A percentile compares a stretch with the other conserved stretches of the same genome.
Conservation (phyloP, 1,284 basidiomycete species). For the Naganishia albida region DNA sequence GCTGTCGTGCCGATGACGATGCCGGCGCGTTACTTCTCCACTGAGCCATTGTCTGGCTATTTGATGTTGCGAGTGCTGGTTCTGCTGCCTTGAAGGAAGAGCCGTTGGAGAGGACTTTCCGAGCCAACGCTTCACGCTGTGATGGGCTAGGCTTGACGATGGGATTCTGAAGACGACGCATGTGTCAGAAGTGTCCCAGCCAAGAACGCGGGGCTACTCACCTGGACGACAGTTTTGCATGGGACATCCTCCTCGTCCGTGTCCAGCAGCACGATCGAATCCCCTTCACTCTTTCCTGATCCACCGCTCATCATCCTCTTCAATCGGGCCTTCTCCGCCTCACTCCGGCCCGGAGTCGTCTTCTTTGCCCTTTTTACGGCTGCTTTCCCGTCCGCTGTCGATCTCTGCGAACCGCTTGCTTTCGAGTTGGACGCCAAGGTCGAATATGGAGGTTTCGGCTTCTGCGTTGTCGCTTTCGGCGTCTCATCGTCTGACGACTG, state of each 20-base stretch:
- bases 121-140: background rate
- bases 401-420: background rate
- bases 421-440: background rate
- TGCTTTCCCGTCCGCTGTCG: background rate
- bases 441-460: background rate
- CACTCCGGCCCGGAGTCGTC: background rate
- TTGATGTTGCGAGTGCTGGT: background rate
- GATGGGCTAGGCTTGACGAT: conserved; percentile 1
- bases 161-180: background rate
- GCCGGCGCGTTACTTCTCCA: conserved; percentile 4
- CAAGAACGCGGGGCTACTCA: background rate
- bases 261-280: conserved; percentile 21
- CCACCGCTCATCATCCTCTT: conserved; percentile 22
- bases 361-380: conserved; percentile 2
- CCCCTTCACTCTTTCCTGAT: conserved; percentile 7
- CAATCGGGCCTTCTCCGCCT: background rate
- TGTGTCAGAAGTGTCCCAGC: background rate
- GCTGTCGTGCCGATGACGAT: conserved; percentile 7
- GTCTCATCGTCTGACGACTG: conserved; percentile 9
- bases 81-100: background rate
- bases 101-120: background rate
- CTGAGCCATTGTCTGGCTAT: background rate
- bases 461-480: background rate
- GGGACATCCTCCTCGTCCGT: conserved; percentile 14
- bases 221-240: background rate